Evolutionary conservation across 108 stramenopile species (phyloP), one percentile per base, ranked within the genome.

Genomic region (Cyclotella sp.): DNA sequence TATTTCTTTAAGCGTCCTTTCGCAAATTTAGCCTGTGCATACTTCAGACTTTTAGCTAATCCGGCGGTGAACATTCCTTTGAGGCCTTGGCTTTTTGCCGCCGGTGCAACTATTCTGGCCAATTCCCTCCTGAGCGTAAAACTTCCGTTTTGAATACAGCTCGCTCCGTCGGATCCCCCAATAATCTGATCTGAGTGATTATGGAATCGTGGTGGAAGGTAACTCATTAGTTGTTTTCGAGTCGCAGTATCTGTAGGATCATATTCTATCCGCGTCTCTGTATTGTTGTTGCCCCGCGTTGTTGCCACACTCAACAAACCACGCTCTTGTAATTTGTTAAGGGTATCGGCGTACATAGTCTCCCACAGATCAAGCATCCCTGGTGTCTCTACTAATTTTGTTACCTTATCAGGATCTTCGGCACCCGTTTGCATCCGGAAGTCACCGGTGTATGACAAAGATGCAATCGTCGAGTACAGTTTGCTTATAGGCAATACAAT

Each of bases 31-130:
- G 92, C 90, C 18, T 70, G 46, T 0, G 94, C 94, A 83, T 95
- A 95, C 47, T 51, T 70, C 27, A 79, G 67, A 27, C 88, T 87
- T 77, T 88, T 91, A 0, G 66, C 34, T 13, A 90, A 66, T 28
- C 94, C 94, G 10, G 92, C 88, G 0, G 91, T 93, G 14, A 90
- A 65, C 13, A 95, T 54, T 24, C 94, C 92, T 70, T 95, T 95
- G 54, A 90, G 47, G 42, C 89, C 86, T 88, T 95, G 94, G 66
- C 82, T 82, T 46, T 82, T 80, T 39, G 92, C 94, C 9, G 91
- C 87, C 0, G 89, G 87, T 27, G 86, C 88, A 24, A 95, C 92
- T 45, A 89, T 91, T 0, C 73, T 65, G 15, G 75, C 73, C 40
- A 95, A 46, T 29, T 52, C 68, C n/a, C 44, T 61, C 9, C 66